phyloP scores from a whole-genome alignment of 352 stramenopile genomes.

The Phytopythium helicoides region DNA sequence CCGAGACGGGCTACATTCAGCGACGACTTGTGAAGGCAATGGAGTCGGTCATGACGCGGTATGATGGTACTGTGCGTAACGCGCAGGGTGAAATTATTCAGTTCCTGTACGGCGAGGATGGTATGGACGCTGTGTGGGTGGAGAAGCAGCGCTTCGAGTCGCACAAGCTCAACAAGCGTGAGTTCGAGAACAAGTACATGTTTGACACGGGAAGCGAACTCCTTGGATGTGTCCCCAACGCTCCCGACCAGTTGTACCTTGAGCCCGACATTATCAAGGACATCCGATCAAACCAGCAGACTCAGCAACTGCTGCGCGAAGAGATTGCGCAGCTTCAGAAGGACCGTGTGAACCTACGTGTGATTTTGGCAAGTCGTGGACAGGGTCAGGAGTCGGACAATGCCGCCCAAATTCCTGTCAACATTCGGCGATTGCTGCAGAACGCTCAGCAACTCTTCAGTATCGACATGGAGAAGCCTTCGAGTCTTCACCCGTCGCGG shows the following conservation, averaged over 20 bases:
- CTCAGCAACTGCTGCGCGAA: conserved; percentile 92
- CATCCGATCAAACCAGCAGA: conserved; percentile 93
- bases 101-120: conserved; percentile 96
- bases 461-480: conserved; percentile 92
- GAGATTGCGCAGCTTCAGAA: conserved; percentile 94
- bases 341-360: conserved; percentile 92
- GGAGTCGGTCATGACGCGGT: conserved; percentile 98
- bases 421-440: conserved; percentile 94
- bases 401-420: conserved; percentile 90
- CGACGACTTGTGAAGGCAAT: conserved; percentile 99
- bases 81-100: conserved; percentile 85
- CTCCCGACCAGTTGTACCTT: conserved; percentile 82
- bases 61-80: conserved; percentile 99
- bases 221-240: conserved; percentile 89
- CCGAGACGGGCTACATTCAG: conserved; percentile 99
- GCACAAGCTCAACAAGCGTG: conserved; percentile 84
- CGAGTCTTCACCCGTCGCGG: conserved; percentile 89
- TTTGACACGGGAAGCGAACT: conserved; percentile 92
- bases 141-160: conserved; percentile 96
- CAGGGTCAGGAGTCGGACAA: conserved; percentile 92
- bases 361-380: conserved; percentile 95
- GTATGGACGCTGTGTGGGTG: conserved; percentile 99
- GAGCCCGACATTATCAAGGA: conserved; percentile 86
- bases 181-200: conserved; percentile 94
- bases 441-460: conserved; percentile 95